Evolutionary conservation across 495 filamentous ascomycete genomes (phyloP), one percentile per base, ranked within the genome.

Genomic region (Chlorociboria aeruginascens): DNA sequence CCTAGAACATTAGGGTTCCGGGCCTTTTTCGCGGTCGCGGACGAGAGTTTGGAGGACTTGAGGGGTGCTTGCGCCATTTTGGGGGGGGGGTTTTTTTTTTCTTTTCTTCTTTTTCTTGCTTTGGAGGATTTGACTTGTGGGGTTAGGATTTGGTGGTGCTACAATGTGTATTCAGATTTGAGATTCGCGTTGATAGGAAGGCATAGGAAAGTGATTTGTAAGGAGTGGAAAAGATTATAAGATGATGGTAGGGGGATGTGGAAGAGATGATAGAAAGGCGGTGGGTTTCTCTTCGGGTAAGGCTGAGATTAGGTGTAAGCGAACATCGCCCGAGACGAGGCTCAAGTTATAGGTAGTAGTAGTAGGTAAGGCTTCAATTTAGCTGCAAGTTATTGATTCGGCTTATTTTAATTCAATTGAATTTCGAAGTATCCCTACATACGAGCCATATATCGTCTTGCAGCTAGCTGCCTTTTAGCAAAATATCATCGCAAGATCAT

Each of bases 11-110:
- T 32, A 8, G 32, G 32, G 20, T 45, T 45, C 17, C 48, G 17
- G 1, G 25, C 14, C 3, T 45, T 12, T 20, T 33, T 46, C 7
- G 40, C 46, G 7, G 52, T 49, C 7, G 52, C 45, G 6, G 49
- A 43, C 9, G 54, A 47, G 46, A 44, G 46, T 46, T 51, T 60
- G 39, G 52, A 48, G 32, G 46, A 34, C 47, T 60, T 61, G 48
- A 56, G 43, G n/a, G 51, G 35, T 33, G 55, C 58, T 51, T 61
- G 58, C 6, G 58, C 56, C 58, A 61, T 61, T 16, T 50, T 47
- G 1, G n/a, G n/a, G n/a, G n/a, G n/a, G 13, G 9, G 28, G 37
- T n/a, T 39, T 8, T 39, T 38, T 14, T n/a, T n/a, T n/a, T n/a
- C n/a, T n/a, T n/a, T n/a, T n/a, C n/a, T n/a, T 39, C 7, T n/a